A percentile compares a stretch with the other conserved stretches of the same genome.
These are phyloP conservation scores for Malus hybrid DNA, from an alignment of 331 rosid genomes.

Conservation along the genomic window DNA sequence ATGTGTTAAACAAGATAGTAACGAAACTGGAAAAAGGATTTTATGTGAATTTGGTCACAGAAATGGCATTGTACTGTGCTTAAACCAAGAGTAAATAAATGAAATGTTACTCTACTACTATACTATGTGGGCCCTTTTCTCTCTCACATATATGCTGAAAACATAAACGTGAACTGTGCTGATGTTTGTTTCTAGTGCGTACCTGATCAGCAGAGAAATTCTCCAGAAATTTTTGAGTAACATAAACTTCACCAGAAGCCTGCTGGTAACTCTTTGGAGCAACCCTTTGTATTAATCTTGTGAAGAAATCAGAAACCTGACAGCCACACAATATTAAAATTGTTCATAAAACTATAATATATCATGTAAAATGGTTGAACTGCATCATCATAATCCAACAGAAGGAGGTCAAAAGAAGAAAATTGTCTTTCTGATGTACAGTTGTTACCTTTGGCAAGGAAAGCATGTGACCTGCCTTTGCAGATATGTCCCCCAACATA, in stretches of 20 bases:
- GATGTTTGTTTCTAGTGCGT: conserved; percentile 4
- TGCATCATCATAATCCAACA: neutral
- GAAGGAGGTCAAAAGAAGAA: neutral
- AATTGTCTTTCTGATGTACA: neutral
- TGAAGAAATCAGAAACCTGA: conserved; percentile 84
- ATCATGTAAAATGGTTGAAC: neutral
- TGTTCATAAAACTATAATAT: neutral
- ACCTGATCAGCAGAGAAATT: conserved; percentile 98
- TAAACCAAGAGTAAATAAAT: neutral
- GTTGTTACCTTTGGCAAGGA: conserved; percentile 70
- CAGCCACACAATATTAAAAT: conserved; percentile 5
- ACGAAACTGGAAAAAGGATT: conserved; percentile 5
- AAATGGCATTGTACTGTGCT: neutral
- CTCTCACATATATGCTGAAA: neutral
- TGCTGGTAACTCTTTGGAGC: conserved; percentile 96
- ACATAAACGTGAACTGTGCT: neutral
- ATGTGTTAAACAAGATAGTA: neutral
- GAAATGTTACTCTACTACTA: neutral
- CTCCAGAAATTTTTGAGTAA: conserved; percentile 73
- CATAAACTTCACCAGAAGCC: conserved; percentile 77
- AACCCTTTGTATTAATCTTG: conserved; percentile 87
- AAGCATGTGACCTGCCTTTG: conserved; percentile 85
- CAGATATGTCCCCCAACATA: conserved; percentile 68
- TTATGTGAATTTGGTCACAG: neutral
- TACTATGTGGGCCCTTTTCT: neutral